A percentile compares a stretch with the other conserved stretches of the same genome.
Evolutionary conservation across 2,329 filamentous ascomycete species (phyloP).

Genomic region (Colletotrichum navitas): DNA sequence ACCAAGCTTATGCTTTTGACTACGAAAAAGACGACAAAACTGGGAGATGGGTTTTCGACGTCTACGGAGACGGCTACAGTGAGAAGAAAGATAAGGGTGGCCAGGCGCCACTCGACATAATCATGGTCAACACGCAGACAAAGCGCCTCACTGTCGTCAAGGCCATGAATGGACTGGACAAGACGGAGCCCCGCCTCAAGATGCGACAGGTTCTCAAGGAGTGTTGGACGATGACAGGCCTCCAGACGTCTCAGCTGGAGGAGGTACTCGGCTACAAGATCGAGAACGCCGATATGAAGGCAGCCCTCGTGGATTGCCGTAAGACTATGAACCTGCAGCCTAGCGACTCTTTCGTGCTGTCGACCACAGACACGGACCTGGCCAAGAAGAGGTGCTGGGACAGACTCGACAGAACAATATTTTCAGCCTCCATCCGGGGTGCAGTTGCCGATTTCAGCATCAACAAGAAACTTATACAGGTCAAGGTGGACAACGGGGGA

Average conservation of each 20-base stretch:
- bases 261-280: slow-evolving; percentile 2
- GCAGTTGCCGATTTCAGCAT: neutral
- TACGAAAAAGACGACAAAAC: neutral
- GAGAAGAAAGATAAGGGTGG: neutral
- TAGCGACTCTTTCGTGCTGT: neutral
- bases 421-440: neutral
- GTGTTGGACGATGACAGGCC: slow-evolving; percentile 18
- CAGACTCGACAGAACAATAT: neutral
- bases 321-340: rapidly evolving
- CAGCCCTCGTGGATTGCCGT: neutral
- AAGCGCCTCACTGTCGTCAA: slow-evolving; percentile 14
- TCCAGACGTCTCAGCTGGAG: slow-evolving; percentile 3
- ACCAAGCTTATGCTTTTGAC: neutral
- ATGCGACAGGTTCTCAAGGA: slow-evolving; percentile 23
- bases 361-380: neutral
- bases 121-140: neutral
- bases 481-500: slow-evolving; percentile 4
- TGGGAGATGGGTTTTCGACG: slow-evolving; percentile 2
- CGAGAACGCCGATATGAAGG: neutral
- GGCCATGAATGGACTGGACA: slow-evolving; percentile 20
- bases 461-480: slow-evolving; percentile 7
- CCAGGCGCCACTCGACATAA: neutral
- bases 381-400: neutral
- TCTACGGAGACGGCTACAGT: slow-evolving; percentile 9
- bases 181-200: neutral